phyloP scores from a whole-genome alignment of 2,329 filamentous ascomycete genomes.

The Lachnellula occidentalis region DNA sequence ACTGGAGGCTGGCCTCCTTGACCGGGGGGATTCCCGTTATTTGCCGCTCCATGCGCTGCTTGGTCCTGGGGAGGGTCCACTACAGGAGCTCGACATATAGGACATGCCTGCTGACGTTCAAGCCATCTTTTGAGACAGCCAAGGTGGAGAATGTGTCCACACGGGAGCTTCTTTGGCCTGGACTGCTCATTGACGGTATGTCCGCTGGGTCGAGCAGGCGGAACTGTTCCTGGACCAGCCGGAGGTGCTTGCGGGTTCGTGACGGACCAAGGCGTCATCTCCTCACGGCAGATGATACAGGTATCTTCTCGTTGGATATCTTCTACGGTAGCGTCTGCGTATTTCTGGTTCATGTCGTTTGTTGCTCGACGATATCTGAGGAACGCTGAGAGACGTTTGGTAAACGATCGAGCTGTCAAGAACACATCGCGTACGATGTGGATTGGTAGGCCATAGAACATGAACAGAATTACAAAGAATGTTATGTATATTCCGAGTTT shows the following conservation, averaged over 20 bases:
- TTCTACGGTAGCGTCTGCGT: slow-evolving; percentile 83
- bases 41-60: slow-evolving; percentile 22
- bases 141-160: slow-evolving; percentile 91
- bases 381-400: slow-evolving; percentile 83
- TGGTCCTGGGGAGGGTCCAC: slow-evolving; percentile 41
- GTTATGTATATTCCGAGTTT: slow-evolving; percentile 84
- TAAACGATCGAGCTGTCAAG: slow-evolving; percentile 86
- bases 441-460: slow-evolving; percentile 91
- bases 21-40: slow-evolving; percentile 23
- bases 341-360: slow-evolving; percentile 84
- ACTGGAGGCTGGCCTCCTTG: slow-evolving; percentile 26
- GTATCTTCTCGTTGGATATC: slow-evolving; percentile 84
- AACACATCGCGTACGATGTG: slow-evolving; percentile 96
- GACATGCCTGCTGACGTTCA: slow-evolving; percentile 94
- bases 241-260: slow-evolving; percentile 42
- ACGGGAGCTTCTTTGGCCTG: slow-evolving; percentile 91
- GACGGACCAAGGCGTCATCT: slow-evolving; percentile 74
- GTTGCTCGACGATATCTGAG: slow-evolving; percentile 87
- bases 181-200: slow-evolving; percentile 67
- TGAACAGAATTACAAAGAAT: slow-evolving; percentile 90
- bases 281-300: slow-evolving; percentile 95
- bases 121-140: slow-evolving; percentile 95
- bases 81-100: slow-evolving; percentile 84
- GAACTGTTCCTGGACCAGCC: slow-evolving; percentile 29
- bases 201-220: slow-evolving; percentile 31